Base-by-base conservation (phyloP, 2,329 filamentous ascomycete genomes). In the Fusarium ambrosium region DNA sequence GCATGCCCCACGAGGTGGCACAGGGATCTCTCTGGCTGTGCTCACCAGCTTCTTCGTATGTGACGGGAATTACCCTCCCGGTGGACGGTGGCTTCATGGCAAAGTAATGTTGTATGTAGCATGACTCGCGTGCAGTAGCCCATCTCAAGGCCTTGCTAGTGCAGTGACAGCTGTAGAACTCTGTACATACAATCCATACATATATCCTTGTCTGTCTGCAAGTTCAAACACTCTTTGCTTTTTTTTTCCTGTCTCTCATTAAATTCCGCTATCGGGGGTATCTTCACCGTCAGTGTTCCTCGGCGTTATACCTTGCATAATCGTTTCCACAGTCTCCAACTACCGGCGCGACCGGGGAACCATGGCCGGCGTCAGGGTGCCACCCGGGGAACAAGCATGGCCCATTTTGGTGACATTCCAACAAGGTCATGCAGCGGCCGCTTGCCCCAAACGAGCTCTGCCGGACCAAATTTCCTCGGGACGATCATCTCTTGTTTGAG, bases 1-100 rank as follows among this genome's bases (percentile, higher is more conserved):
- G 69, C 9, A 66, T 71, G 62, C 66, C 69, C 20, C 69, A 71
- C n/a, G 69, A 72, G 60, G 70, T 70, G 34, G 67, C 70, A 6
- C 70, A 70, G 32, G 70, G 70, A 10, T 72, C 70, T 64, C 43
- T 72, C 11, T 72, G 70, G 66, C 53, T 72, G 13, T 69, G 29
- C 37, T 70, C 70, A 1, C 63, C 66, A 16, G 67, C 69, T 18
- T 48, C 66, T 8, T 71, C 69, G 11, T 71, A 71, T 41, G 66
- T 71, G 58, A 71, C 69, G 24, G 69, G 69, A 18, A 69, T 69
- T 20, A 66, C 66, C 14, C 56, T 71, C 22, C 69, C 69, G 18
- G 66, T 71, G 48, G 69, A 71, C 34, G 69, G 69, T 11, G 69
- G 69, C 22, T 71, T 69, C 37, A n/a, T 53, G 6, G 69, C 69